Evolutionary conservation across 2,329 filamentous ascomycete genomes (phyloP), one percentile per base, ranked within the genome.

Genomic region (Arthrobotrys pseudoclavata): DNA sequence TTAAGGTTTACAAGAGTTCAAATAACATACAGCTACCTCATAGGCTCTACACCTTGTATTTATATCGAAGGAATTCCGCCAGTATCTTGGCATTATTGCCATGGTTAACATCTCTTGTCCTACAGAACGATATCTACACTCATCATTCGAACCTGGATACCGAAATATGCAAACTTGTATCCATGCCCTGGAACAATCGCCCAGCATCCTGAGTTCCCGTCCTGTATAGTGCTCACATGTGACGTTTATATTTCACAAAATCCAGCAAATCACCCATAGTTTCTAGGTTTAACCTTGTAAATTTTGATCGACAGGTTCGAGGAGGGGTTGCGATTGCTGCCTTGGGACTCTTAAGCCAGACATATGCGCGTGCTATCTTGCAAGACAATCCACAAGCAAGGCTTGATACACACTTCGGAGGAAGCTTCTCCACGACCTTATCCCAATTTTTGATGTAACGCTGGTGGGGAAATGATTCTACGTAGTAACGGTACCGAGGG

Each of bases 251-350:
- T 37, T 37, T 15, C 20, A 18, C 53, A 60, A 37, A 20, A 13
- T 13, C 7, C 2, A 24, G 53, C 4, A 34, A 22, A 60, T 22
- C 29, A 34, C n/a, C n/a, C 12, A 60, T 37, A 24, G n/a, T 61
- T 45, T 42, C 37, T 15, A 61, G 31, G 55, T 40, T 42, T 42
- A 61, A 18, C 50, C 24, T 31, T 31, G 50, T 31, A 55, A 22
- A 3, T 52, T 45, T 18, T 34, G 62, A 74, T 68, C 69, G 69
- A 67, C 62, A 74, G 69, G 62, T 67, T 48, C 48, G 37, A 55
- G 18, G 57, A 42, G 26, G 15, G 34, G 34, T 9, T 71, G 34
- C 22, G 31, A 74, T 74, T 66, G 69, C 69, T 74, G 69, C 69
- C 69, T 74, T 34, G 53, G 40, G 22, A 7, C 31, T 34, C 26